These are phyloP conservation scores for Rhizomucor pusillus DNA, from an alignment of 371 early-diverging fungal species.

Conservation along the genomic window DNA sequence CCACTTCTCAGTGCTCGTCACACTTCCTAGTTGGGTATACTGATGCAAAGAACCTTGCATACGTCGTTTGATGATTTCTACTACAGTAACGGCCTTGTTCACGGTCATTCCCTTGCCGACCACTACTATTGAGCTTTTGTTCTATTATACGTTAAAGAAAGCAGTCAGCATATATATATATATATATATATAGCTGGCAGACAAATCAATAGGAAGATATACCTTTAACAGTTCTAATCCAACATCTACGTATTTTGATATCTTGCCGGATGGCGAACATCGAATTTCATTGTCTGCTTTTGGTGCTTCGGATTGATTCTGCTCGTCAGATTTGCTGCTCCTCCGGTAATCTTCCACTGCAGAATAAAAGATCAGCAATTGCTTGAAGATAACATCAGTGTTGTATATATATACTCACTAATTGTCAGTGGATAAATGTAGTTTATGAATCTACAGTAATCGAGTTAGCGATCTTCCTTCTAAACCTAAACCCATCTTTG, in stretches of 20 bases:
- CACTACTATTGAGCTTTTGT: conserved; percentile 21
- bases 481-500: not conserved
- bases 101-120: conserved; percentile 52
- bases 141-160: conserved; percentile 10
- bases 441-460: not conserved
- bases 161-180: not conserved
- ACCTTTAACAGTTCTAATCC: conserved; percentile 36
- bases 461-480: not conserved
- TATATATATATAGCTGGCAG: not conserved
- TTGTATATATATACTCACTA: too few species aligned
- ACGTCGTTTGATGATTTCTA: conserved; percentile 63
- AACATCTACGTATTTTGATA: conserved; percentile 33
- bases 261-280: conserved; percentile 30
- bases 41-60: conserved; percentile 59
- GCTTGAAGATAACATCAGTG: conserved; percentile 1
- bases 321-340: conserved; percentile 17
- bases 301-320: conserved; percentile 14
- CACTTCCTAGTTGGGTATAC: conserved; percentile 59
- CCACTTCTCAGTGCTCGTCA: conserved; percentile 53
- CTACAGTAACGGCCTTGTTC: conserved; percentile 64
- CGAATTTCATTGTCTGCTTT: conserved; percentile 45
- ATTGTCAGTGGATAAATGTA: too few species aligned
- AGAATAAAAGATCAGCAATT: not conserved
- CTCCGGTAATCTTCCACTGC: conserved; percentile 43
- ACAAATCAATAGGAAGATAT: not conserved